Evolutionary conservation across 1,139 yeast species (phyloP), one percentile per base, ranked within the genome.

Genomic region (Pichia sp.): DNA sequence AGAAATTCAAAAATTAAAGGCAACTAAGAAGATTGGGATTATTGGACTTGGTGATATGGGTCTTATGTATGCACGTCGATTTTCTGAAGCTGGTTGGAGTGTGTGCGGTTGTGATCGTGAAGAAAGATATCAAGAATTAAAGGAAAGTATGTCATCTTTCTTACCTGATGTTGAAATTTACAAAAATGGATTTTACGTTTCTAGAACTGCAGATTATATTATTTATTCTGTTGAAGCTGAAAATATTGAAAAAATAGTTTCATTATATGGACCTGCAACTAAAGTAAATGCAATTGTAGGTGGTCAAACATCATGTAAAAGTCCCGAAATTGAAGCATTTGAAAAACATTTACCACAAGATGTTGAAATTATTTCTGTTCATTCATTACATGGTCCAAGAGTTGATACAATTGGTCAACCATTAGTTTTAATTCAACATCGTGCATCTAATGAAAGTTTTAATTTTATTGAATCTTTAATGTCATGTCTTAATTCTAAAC

Each of bases 41-140:
- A 90, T 92, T 47, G 98, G 98, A 1, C 75, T 92, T 37, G 98
- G 98, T 27, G 98, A 92, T 62, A 92, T 92, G 98, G 98, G 98
- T 16, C 68, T 78, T 37, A 67, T 92, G 53, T 92, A 92, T 58
- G 97, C 97, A 49, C 70, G 72, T 20, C 67, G 83, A 46, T 82
- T 94, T 58, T 71, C 86, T 25, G 73, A 73, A 41, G 94, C 90
- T 1, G 97, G 97, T 1, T 87, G 96, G 96, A 74, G 63, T 54
- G 97, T 92, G 1, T 80, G 87, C 42, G 97, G 96, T 3, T 87
- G 97, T 63, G 98, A 92, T 60, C 69, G 82, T 48, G 95, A 87
- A 55, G 87, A 81, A 23, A 57, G 66, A 28, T 89, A 65, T 57
- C 80, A 73, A 20, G 64, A 65, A 16, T 66, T 81, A 41, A 60